Conservation (phyloP, 305 asterid genomes). For the Fraxinus xanthoxyloides region DNA sequence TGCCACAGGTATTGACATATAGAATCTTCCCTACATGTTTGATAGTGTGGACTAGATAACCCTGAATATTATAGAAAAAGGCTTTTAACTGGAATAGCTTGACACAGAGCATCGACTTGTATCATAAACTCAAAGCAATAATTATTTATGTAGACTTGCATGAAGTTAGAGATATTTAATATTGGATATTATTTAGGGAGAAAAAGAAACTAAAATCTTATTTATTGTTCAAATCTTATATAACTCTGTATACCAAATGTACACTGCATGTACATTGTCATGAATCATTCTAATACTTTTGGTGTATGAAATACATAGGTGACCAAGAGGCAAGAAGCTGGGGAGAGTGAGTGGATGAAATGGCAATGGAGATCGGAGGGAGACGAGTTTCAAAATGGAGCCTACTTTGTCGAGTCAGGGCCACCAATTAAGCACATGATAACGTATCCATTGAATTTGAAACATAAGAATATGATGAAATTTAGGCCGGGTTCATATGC, state of each 20-base stretch:
- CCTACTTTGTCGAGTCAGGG: constrained; percentile 73
- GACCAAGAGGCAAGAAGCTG: constrained; percentile 66
- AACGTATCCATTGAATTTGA: constrained; percentile 28
- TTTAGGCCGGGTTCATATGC: constrained; percentile 42
- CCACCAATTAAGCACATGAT: constrained; percentile 33
- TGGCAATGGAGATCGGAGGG: constrained; percentile 97
- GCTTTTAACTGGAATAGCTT: no score
- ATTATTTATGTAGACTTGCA: no score
- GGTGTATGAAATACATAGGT: constrained; percentile 35
- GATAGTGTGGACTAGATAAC: no score
- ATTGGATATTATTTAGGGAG: background rate
- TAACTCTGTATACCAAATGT: background rate
- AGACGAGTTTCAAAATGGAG: constrained; percentile 66
- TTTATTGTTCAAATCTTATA: background rate
- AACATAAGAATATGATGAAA: constrained; percentile 31
- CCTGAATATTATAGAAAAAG: no score
- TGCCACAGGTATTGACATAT: no score
- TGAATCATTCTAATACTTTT: background rate
- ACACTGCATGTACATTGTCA: background rate
- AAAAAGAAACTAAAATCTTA: no score
- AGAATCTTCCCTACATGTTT: no score
- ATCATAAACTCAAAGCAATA: no score
- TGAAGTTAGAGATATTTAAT: no score
- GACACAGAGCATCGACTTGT: no score
- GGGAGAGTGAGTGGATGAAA: constrained; percentile 47